Conservation (phyloP, 305 asterid genomes). For the Solanum hybrid region DNA sequence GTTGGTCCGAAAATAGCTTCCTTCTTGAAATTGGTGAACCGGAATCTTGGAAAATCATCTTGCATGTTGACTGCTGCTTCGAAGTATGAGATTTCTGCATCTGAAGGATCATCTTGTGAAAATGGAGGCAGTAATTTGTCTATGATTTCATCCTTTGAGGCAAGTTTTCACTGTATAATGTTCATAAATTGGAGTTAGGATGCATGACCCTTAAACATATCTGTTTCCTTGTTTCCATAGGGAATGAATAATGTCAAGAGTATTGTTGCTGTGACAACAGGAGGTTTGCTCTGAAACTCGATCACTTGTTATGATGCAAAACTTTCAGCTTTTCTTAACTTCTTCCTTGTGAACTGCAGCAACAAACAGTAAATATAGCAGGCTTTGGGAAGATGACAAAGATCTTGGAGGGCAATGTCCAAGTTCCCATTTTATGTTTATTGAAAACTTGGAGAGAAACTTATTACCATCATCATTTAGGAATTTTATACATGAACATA, state of each 20-base stretch:
- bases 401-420: slow-evolving; percentile 34
- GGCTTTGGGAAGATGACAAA: slow-evolving; percentile 25
- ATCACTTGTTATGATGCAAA: not conserved
- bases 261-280: not conserved
- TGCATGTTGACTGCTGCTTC: slow-evolving; percentile 1
- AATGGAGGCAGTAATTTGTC: not conserved
- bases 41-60: slow-evolving; percentile 16
- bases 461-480: slow-evolving; percentile 28
- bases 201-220: not conserved
- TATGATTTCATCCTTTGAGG: slow-evolving; percentile 13
- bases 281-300: slow-evolving; percentile 19
- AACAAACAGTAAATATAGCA: not conserved
- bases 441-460: slow-evolving; percentile 45
- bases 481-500: slow-evolving; percentile 31
- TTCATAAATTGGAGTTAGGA: slow-evolving; percentile 3
- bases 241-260: slow-evolving; percentile 11
- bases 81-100: not conserved
- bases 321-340: not conserved
- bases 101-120: slow-evolving; percentile 4
- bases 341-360: slow-evolving; percentile 11
- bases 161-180: slow-evolving; percentile 9
- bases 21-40: slow-evolving; percentile 28
- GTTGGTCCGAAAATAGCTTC: slow-evolving; percentile 30
- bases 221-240: slow-evolving; percentile 14
- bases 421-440: slow-evolving; percentile 17